These are phyloP conservation scores for Cucumis melo DNA, from an alignment of 306 rosid genomes.

Conservation along the genomic window DNA sequence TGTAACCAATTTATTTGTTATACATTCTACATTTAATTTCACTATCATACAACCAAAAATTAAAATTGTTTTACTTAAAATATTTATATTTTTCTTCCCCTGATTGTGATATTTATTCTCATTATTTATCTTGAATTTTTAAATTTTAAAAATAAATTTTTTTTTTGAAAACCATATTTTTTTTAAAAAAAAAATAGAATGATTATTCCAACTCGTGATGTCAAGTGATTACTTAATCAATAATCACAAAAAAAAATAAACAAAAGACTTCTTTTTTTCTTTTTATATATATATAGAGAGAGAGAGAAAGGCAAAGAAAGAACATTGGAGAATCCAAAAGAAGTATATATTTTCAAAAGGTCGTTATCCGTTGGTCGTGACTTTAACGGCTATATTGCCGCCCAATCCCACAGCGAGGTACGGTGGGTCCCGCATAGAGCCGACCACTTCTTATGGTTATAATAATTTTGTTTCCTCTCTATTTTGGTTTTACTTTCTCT, in stretches of 20 bases:
- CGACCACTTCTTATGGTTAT: background rate
- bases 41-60: too few species aligned
- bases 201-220: background rate
- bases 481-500: too few species aligned
- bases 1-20: too few species aligned
- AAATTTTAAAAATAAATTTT: background rate
- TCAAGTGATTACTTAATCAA: background rate
- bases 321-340: background rate
- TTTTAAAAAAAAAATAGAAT: background rate
- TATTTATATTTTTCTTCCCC: too few species aligned
- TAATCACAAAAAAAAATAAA: background rate
- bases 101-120: too few species aligned
- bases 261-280: too few species aligned
- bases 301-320: background rate
- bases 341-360: constrained; percentile 6
- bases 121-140: background rate
- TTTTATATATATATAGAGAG: too few species aligned
- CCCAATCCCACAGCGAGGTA: background rate
- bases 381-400: background rate
- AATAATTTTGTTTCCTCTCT: background rate
- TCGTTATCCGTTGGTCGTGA: constrained; percentile 1
- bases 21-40: too few species aligned
- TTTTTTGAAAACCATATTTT: too few species aligned
- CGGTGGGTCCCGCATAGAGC: background rate
- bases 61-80: too few species aligned